Conservation (phyloP, 257 asterid genomes). For the Paraleonurus japonicus region DNA sequence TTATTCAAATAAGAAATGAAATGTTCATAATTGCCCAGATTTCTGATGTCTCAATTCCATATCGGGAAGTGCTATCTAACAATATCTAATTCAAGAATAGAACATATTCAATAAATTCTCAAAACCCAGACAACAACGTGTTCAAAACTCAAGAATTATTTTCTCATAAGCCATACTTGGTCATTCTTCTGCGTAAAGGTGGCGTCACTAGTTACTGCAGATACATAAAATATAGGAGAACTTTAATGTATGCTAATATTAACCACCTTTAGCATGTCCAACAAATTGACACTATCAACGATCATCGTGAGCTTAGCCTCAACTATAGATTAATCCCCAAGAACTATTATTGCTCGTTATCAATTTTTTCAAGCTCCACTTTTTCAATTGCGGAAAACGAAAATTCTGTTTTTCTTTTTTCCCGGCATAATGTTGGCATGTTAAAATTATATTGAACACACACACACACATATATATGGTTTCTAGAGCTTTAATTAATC, state of each 20-base stretch:
- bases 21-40: not conserved
- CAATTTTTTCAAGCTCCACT: slow-evolving; percentile 4
- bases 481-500: not conserved
- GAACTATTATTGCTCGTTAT: not conserved
- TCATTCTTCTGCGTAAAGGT: not conserved
- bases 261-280: slow-evolving; percentile 9
- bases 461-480: not conserved
- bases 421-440: not conserved
- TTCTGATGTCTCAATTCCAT: not conserved
- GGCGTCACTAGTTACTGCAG: not conserved
- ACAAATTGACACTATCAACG: not conserved
- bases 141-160: slow-evolving; percentile 2
- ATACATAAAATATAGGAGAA: not conserved
- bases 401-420: not conserved
- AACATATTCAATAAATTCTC: not conserved
- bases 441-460: not conserved
- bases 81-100: not conserved
- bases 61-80: not conserved
- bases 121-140: not conserved
- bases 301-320: not conserved
- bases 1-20: not conserved
- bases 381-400: not conserved
- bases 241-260: not conserved
- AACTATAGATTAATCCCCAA: not conserved
- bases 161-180: not conserved